Evolutionary conservation across 805 yeast species (phyloP), one percentile per base, ranked within the genome.

Genomic region (Yarrowia yakushimensis): DNA sequence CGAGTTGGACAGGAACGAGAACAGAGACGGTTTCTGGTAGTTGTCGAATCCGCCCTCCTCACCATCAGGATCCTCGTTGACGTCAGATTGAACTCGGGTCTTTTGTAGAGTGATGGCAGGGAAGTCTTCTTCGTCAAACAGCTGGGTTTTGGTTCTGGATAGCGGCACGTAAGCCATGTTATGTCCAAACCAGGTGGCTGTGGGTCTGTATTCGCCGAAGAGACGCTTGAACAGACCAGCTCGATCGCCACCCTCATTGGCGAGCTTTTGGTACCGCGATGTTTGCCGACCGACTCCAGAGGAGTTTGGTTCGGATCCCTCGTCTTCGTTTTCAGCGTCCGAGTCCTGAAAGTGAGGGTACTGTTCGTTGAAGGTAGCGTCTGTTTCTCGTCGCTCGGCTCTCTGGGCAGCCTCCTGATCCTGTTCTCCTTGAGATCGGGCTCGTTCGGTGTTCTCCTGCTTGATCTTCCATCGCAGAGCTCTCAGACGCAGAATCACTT

Each of bases 401-500:
- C 13, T 11, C 28, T 48, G 55, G 22, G 39, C 55, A 31, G 61
- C 42, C n/a, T 33, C 63, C 59, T 25, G 27, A 34, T 37, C 39
- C 10, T 33, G 33, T 20, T 50, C 50, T 9, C 42, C 34, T 17
- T 34, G 28, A 7, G 64, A 11, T 27, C 54, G 64, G 10, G 37
- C 39, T n/a, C 50, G 46, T 12, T 36, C 60, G 9, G 25, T 27
- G 13, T 34, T 43, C 64, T 60, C 65, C 39, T 62, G 60, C 25
- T 60, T 46, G 17, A 33, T 18, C 13, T 39, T 60, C 65, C 64
- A 62, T 10, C 46, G 30, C 3, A 52, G 43, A 34, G 43, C 61
- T 23, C 64, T 37, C 30, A 61, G 67, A 3, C 64, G 62, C 15
- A 64, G 54, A 17, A 70, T 63, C 9, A 69, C 63, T 36, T 57